Base-by-base conservation (phyloP, 1,284 basidiomycete species). In the Ustilago curta region DNA sequence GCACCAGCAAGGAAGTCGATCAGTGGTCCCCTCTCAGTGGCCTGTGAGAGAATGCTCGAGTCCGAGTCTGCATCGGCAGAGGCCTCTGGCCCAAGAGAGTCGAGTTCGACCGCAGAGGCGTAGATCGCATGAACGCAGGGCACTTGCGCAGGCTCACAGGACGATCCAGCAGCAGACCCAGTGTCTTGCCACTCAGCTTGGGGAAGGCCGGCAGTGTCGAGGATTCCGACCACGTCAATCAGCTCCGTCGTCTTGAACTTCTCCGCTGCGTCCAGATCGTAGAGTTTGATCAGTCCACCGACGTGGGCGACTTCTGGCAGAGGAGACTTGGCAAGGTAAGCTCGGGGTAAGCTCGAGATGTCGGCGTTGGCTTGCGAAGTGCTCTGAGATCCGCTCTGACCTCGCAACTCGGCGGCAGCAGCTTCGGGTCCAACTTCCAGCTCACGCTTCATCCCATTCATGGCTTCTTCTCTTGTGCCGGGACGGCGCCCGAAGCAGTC, bases 401-500 rank as follows among this genome's bases (percentile, higher is more conserved):
- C 29, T 25, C 32, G 48, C 32, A 63, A 32, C 59, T 71, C 65
- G 31, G 54, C 63, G 11, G 60, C 35, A 16, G 73, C 73, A 25
- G 68, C 61, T 53, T 76, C 73, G 2, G 68, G 68, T 3, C 73
- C 73, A 2, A 68, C 43, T 43, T 76, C 73, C 14, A 79, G 67
- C 48, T 80, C 79, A 45, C 66, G 71, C 70, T 78, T 76, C 78
- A 82, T 80, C 6, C 57, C 64, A 43, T 59, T 68, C 71, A 75
- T 78, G 0, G 80, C 79, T 55, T 80, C 77, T 27, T 80, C 78
- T 45, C 82, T 66, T 3, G 75, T 76, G 7, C 67, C 60, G 7
- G 82, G 77, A 18, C 86, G 68, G 21, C 70, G 86, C 0, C 96
- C 96, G 84, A 98, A 97, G 59, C 97, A 94, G 23, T 91, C 90